Conservation (phyloP, 208 protist species). For the Lotmaria passim region DNA sequence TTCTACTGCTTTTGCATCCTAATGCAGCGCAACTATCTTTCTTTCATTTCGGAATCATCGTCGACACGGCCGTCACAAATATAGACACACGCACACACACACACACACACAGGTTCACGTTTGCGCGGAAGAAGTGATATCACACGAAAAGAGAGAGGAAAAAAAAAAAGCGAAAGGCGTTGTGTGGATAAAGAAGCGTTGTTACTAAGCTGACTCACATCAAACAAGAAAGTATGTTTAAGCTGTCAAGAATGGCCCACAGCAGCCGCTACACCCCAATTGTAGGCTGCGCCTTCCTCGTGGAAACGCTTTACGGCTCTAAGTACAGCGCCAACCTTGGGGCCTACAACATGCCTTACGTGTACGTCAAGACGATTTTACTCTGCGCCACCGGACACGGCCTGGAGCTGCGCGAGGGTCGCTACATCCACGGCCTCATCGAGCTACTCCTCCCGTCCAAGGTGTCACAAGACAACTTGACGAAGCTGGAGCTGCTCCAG, state of each 20-base stretch:
- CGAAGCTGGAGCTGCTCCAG: constrained; percentile 67
- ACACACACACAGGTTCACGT: too few species aligned
- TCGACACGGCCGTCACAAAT: too few species aligned
- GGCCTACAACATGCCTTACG: constrained; percentile 62
- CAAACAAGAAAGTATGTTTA: too few species aligned
- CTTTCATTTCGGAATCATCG: background rate
- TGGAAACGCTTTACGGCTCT: constrained; percentile 77
- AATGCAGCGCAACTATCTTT: background rate
- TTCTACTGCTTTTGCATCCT: background rate
- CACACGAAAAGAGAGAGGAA: background rate
- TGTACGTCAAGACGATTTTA: constrained; percentile 81
- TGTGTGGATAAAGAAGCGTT: too few species aligned
- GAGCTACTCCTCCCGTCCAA: constrained; percentile 56
- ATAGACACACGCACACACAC: too few species aligned
- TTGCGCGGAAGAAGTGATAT: too few species aligned
- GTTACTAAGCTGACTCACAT: too few species aligned
- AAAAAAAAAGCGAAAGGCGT: background rate
- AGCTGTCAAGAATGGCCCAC: constrained; percentile 5
- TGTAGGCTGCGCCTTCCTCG: constrained; percentile 66
- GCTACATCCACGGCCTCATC: constrained; percentile 69
- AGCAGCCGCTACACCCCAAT: constrained; percentile 60
- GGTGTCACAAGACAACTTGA: constrained; percentile 46
- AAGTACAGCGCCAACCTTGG: constrained; percentile 81
- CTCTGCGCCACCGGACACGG: constrained; percentile 55
- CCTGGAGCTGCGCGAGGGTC: constrained; percentile 36